Percentiles rank a stretch among this genome's conserved stretches.
phyloP scores from a whole-genome alignment of 306 rosid species.

The Vachellia pachyceras region DNA sequence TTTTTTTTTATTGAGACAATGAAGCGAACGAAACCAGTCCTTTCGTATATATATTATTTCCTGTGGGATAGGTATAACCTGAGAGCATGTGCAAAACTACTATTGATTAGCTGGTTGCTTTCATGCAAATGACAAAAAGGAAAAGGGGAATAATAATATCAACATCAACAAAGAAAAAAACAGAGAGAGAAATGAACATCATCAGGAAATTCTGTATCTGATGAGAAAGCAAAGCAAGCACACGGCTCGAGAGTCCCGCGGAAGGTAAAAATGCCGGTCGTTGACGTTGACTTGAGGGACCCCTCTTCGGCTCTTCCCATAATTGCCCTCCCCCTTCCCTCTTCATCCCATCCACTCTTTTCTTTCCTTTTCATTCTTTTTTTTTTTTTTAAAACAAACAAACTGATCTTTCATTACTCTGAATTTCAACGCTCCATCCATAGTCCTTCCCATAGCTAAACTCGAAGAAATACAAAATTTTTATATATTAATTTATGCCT shows the following conservation, averaged over 20 bases:
- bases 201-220: not conserved
- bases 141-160: not conserved
- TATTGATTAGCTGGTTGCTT: not conserved
- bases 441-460: not conserved
- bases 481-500: not conserved
- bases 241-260: slow-evolving; percentile 14
- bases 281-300: too few relatives aligned
- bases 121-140: not conserved
- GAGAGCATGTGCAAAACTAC: not conserved
- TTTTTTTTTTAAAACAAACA: too few relatives aligned
- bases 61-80: not conserved
- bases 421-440: not conserved
- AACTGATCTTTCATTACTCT: not conserved
- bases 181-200: not conserved
- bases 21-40: too few relatives aligned
- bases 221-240: not conserved
- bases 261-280: not conserved
- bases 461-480: not conserved
- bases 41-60: too few relatives aligned
- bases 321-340: not conserved
- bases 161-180: not conserved
- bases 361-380: not conserved
- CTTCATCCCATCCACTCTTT: not conserved
- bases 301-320: not conserved
- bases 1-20: too few relatives aligned